Percentiles rank a stretch among this genome's conserved stretches.
Conservation (phyloP, 2,329 filamentous ascomycete species). For the Alternaria triticina region DNA sequence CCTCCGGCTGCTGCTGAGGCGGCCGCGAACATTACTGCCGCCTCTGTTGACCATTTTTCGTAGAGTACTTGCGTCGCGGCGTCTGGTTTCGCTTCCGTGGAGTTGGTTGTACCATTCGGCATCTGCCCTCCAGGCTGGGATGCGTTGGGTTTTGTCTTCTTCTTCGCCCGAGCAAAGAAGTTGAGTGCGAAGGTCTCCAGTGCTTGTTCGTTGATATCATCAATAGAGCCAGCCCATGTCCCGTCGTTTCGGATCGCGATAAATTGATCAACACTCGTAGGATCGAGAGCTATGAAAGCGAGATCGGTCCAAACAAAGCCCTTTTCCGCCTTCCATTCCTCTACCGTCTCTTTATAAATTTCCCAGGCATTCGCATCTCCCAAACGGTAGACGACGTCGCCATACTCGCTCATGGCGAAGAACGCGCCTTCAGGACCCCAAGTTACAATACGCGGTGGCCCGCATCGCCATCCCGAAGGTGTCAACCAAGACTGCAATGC, state of each 20-base stretch:
- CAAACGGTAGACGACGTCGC: slow-evolving; percentile 36
- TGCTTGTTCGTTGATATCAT: slow-evolving; percentile 42
- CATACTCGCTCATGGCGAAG: slow-evolving; percentile 48
- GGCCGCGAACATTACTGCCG: slow-evolving; percentile 32
- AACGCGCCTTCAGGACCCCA: slow-evolving; percentile 43
- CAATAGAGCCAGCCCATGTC: slow-evolving; percentile 46
- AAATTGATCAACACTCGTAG: slow-evolving; percentile 41
- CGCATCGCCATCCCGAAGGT: slow-evolving; percentile 45
- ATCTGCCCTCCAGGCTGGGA: slow-evolving; percentile 1
- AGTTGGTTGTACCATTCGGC: background rate
- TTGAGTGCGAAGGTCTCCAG: slow-evolving; percentile 40
- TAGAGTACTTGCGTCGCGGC: slow-evolving; percentile 34
- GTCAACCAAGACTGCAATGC: slow-evolving; percentile 45
- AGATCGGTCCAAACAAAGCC: slow-evolving; percentile 42
- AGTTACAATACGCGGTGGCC: slow-evolving; percentile 40
- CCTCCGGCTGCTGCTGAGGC: slow-evolving; percentile 32
- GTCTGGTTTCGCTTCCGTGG: slow-evolving; percentile 18
- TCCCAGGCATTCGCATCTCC: slow-evolving; percentile 34
- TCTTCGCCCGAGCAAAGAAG: slow-evolving; percentile 33
- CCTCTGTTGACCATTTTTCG: slow-evolving; percentile 38
- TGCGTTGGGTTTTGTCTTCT: slow-evolving; percentile 22
- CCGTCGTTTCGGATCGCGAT: slow-evolving; percentile 43
- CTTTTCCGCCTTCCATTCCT: slow-evolving; percentile 42
- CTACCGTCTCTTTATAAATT: slow-evolving; percentile 43
- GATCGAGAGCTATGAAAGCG: slow-evolving; percentile 40